Evolutionary conservation across 2,329 filamentous ascomycete species (phyloP), one percentile per base, ranked within the genome.

Genomic region (Diaporthe citri): DNA sequence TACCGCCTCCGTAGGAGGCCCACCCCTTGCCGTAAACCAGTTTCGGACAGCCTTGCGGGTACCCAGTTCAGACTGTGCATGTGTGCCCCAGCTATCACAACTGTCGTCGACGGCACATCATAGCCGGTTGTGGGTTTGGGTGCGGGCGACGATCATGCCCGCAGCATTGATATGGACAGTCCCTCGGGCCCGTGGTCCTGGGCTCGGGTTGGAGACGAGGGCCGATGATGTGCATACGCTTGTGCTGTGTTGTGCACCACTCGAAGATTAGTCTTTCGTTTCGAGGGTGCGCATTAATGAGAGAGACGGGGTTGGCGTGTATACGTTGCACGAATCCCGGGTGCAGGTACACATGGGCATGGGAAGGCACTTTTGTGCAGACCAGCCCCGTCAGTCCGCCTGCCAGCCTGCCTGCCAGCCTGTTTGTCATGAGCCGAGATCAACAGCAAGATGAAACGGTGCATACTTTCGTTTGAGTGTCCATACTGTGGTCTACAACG

Each of bases 401-500:
- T 39, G n/a, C 36, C 57, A 1, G 12, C 57, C 57, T 10, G n/a
- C 39, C 57, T 62, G 39, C 59, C 57, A 9, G 34, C 22, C 4
- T 64, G 41, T 48, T n/a, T 64, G 46, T 52, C 64, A 67, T 52
- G 64, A 67, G 64, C 64, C 64, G 64, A 69, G 64, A 69, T 69
- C 64, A 69, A 28, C 64, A 69, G 48, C 64, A 69, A 55, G 48
- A 69, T 69, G 64, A 69, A 55, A 69, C 64, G 64, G 34, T 67
- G 34, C 46, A 67, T 67, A 67, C 46, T 36, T 39, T 41, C 8
- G 22, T 20, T 13, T 36, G 31, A 31, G 31, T 20, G 22, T 39
- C 46, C 46, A 28, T 67, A 67, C 62, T 31, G 43, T 48, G 28
- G 22, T n/a, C 15, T 25, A 66, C 64, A 67, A 52, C 46, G 46